These are phyloP conservation scores for Penicillium sp. DNA, from an alignment of 2,329 filamentous ascomycete species.

Conservation along the genomic window DNA sequence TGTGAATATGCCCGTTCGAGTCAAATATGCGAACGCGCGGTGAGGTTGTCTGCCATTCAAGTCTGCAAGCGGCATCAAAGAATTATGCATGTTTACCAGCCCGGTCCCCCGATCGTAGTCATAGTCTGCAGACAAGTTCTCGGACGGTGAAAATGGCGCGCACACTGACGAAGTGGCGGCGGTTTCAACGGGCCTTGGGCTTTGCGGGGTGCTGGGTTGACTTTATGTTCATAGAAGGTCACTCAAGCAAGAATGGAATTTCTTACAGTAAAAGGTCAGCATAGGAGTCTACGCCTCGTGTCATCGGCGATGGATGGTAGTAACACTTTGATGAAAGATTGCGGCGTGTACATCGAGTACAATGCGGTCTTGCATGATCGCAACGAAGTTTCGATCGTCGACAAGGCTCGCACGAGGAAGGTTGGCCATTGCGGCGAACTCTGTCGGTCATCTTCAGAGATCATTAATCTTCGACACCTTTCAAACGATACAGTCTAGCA, in stretches of 20 bases:
- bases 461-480: too few species aligned
- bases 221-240: too few species aligned
- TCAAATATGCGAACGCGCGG: neutral
- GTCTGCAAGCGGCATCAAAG: neutral
- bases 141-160: too few species aligned
- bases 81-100: neutral
- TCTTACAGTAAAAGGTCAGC: too few species aligned
- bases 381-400: slow-evolving; percentile 27
- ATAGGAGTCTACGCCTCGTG: neutral
- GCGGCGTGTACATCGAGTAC: slow-evolving; percentile 22
- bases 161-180: too few species aligned
- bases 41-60: neutral
- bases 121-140: too few species aligned
- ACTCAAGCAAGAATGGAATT: too few species aligned
- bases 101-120: neutral
- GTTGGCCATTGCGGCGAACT: slow-evolving; percentile 15
- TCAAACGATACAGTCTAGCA: too few species aligned
- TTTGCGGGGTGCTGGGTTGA: too few species aligned
- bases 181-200: too few species aligned
- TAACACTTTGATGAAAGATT: slow-evolving; percentile 14
- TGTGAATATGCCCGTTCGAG: neutral
- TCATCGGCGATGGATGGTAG: slow-evolving; percentile 12
- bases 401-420: slow-evolving; percentile 28
- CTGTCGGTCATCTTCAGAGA: neutral
- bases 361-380: slow-evolving; percentile 22